These are phyloP conservation scores for Eucommia ulmoides DNA, from an alignment of 257 asterid genomes.

Conservation along the genomic window DNA sequence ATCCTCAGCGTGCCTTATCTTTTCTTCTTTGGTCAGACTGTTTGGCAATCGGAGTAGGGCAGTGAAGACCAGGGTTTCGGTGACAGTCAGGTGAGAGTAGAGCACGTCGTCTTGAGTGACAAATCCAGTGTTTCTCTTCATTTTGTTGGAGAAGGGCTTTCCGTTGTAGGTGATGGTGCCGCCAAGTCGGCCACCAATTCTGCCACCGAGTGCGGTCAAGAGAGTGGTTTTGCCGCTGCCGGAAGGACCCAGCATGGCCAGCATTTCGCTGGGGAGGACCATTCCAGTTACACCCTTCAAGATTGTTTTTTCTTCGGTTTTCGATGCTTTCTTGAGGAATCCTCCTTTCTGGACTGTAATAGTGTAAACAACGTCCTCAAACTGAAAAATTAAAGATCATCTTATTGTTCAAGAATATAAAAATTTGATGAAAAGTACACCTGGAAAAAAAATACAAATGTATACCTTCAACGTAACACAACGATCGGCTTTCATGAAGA, in stretches of 20 bases:
- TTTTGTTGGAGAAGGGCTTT: constrained; percentile 38
- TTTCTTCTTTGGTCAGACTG: constrained; percentile 21
- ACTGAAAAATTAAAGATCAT: constrained; percentile 27
- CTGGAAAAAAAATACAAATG: too few relatives aligned
- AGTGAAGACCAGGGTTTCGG: constrained; percentile 59
- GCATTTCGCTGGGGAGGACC: constrained; percentile 54
- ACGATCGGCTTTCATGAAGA: constrained; percentile 34
- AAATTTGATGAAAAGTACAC: not conserved
- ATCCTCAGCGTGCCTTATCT: constrained; percentile 34
- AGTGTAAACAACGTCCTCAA: constrained; percentile 50
- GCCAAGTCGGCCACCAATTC: constrained; percentile 29
- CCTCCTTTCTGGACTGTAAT: constrained; percentile 22
- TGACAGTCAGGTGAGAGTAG: constrained; percentile 68
- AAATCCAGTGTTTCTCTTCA: constrained; percentile 67
- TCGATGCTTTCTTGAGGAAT: constrained; percentile 8
- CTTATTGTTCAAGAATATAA: not conserved
- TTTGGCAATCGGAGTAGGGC: constrained; percentile 62
- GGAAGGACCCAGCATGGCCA: constrained; percentile 89
- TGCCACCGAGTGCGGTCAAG: constrained; percentile 66
- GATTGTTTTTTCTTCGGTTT: constrained; percentile 35
- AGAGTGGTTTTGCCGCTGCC: constrained; percentile 91
- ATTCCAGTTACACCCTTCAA: constrained; percentile 56
- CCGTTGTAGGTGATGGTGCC: constrained; percentile 51
- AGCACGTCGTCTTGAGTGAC: constrained; percentile 75
- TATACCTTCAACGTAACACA: constrained; percentile 43